A percentile compares a stretch with the other conserved stretches of the same genome.
Conservation (phyloP, 1,284 basidiomycete genomes). For the Agaricales sp. region DNA sequence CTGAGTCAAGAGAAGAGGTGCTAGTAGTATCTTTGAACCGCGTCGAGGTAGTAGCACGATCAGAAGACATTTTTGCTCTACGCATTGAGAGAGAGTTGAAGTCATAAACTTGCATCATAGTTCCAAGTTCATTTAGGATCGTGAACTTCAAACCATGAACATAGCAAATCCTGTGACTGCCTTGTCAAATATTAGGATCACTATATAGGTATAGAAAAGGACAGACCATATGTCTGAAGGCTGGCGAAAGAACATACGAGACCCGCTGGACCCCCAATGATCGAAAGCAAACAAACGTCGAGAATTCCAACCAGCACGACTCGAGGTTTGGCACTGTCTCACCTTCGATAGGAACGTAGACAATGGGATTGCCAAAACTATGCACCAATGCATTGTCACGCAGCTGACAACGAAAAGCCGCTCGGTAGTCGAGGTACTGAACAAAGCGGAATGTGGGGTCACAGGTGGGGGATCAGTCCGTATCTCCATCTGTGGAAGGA, state of each 20-base stretch:
- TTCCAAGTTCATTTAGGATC: neutral
- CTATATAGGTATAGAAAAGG: neutral
- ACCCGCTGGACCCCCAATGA: conserved; percentile 8
- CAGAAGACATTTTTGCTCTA: neutral
- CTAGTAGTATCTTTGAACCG: neutral
- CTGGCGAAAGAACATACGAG: conserved; percentile 5
- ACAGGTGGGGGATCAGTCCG: conserved; percentile 2
- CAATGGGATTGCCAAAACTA: conserved; percentile 8
- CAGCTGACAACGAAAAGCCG: conserved; percentile 8
- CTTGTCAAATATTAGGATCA: neutral
- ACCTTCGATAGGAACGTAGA: conserved; percentile 6
- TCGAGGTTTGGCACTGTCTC: neutral
- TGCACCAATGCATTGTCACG: neutral
- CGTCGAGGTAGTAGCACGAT: neutral
- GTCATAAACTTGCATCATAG: neutral
- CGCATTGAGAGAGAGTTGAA: neutral
- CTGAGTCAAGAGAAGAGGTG: neutral
- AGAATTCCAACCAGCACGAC: neutral
- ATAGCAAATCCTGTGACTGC: neutral
- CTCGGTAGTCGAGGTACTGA: conserved; percentile 7
- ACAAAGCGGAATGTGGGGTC: conserved; percentile 3
- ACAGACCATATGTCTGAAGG: conserved; percentile 9
- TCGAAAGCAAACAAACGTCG: conserved; percentile 5
- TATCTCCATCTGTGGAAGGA: neutral
- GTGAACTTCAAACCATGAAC: neutral